Percentiles rank a stretch among this genome's conserved stretches.
Conservation (phyloP, 129 eudicot genomes). For the Artemisia annua region DNA sequence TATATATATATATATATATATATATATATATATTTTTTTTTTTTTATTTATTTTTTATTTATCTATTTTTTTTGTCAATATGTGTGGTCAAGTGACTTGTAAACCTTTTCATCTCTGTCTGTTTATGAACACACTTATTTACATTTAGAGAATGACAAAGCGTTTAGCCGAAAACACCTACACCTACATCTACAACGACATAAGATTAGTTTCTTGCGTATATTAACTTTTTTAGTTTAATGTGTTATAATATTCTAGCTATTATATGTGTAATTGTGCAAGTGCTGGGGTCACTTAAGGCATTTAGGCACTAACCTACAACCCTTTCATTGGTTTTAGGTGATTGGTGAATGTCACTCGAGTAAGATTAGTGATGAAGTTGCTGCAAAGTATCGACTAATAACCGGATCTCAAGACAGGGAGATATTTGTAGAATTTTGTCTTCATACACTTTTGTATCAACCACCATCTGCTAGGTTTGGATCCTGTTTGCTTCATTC, state of each 20-base stretch:
- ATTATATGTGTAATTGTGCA: neutral
- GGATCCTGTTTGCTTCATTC: constrained; percentile 25
- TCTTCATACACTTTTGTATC: constrained; percentile 77
- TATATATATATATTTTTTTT: too few species aligned
- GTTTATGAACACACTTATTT: too few species aligned
- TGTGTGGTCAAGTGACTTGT: constrained; percentile 11
- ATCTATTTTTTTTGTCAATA: constrained; percentile 3
- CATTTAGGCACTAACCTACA: constrained; percentile 4
- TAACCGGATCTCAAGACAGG: constrained; percentile 56
- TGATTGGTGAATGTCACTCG: constrained; percentile 83
- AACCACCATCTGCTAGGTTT: constrained; percentile 71
- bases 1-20: too few species aligned
- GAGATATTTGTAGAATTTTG: constrained; percentile 87
- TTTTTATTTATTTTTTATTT: too few species aligned
- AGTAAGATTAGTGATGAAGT: constrained; percentile 56
- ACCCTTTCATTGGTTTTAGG: constrained; percentile 46
- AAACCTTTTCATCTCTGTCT: neutral
- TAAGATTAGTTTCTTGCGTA: constrained; percentile 1
- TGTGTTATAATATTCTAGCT: constrained; percentile 1
- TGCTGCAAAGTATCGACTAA: constrained; percentile 58
- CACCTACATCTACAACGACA: too few species aligned
- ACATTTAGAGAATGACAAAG: neutral
- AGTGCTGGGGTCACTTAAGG: constrained; percentile 5
- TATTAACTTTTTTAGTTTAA: neutral
- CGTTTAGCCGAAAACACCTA: too few species aligned